phyloP scores from a whole-genome alignment of 257 asterid species.

The Nicotiana noctiflora region DNA sequence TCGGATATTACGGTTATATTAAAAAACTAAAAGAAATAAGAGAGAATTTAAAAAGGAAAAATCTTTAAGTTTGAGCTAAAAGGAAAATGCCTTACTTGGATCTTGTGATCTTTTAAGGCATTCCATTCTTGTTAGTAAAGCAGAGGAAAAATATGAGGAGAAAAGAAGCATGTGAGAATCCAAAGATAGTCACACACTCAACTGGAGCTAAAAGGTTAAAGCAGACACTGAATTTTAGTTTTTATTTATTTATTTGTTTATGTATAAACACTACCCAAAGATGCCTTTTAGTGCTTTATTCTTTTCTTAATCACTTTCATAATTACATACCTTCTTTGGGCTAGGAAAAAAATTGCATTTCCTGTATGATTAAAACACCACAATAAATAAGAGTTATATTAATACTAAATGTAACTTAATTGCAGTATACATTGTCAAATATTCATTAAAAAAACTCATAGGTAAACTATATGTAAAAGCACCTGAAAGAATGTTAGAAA shows the following conservation, averaged over 20 bases:
- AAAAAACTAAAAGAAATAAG: neutral
- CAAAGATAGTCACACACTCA: neutral
- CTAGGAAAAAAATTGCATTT: neutral
- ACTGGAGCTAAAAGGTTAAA: neutral
- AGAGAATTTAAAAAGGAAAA: neutral
- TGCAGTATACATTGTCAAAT: no score
- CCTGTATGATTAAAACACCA: no score
- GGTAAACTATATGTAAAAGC: no score
- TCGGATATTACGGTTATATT: no score
- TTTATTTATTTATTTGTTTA: neutral
- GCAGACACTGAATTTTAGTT: neutral
- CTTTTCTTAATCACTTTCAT: constrained; percentile 8
- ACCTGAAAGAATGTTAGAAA: no score
- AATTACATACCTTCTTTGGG: neutral
- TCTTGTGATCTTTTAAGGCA: constrained; percentile 3
- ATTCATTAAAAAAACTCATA: no score
- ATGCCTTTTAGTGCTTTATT: constrained; percentile 4
- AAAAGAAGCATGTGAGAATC: constrained; percentile 9
- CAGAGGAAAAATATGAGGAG: neutral
- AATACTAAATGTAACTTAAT: no score
- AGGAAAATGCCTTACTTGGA: constrained; percentile 4
- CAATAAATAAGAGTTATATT: no score
- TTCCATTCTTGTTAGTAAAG: constrained; percentile 3
- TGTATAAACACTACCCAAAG: neutral
- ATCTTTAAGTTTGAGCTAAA: neutral